Percentiles rank a stretch among this genome's conserved stretches.
Conservation (phyloP, 2,329 filamentous ascomycete genomes). For the Xenosphaeropsis pyriputrescens region DNA sequence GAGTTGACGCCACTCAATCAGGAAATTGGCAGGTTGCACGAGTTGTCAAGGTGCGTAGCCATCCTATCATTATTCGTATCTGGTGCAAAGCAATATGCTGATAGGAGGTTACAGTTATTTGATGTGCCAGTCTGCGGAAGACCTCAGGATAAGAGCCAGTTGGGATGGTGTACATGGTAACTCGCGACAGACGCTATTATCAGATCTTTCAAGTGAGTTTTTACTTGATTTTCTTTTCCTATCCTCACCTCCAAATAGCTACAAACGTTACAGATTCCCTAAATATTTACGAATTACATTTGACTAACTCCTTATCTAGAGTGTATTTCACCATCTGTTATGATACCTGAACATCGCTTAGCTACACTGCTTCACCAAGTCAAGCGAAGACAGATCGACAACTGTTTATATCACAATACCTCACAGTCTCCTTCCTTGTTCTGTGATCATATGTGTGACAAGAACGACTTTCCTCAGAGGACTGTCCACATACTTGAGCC, state of each 20-base stretch:
- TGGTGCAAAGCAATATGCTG: neutral
- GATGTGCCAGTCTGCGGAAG: conserved; percentile 71
- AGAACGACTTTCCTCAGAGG: conserved; percentile 63
- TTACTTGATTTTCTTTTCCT: too few species aligned
- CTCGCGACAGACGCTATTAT: conserved; percentile 62
- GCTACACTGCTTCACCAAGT: conserved; percentile 70
- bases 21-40: conserved; percentile 63
- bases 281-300: neutral
- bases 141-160: conserved; percentile 59
- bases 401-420: conserved; percentile 82
- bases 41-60: conserved; percentile 53
- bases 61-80: neutral
- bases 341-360: conserved; percentile 87
- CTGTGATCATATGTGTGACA: conserved; percentile 73
- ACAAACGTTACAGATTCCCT: too few species aligned
- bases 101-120: conserved; percentile 43
- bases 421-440: conserved; percentile 70
- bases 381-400: conserved; percentile 68
- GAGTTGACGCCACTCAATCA: conserved; percentile 80
- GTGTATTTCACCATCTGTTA: conserved; percentile 88
- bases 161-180: conserved; percentile 74
- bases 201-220: conserved; percentile 67
- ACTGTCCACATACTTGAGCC: conserved; percentile 55
- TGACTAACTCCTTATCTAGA: conserved; percentile 26
- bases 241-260: too few species aligned